These are phyloP conservation scores for Filobasidium wieringae DNA, from an alignment of 768 basidiomycete genomes.

Conservation along the genomic window DNA sequence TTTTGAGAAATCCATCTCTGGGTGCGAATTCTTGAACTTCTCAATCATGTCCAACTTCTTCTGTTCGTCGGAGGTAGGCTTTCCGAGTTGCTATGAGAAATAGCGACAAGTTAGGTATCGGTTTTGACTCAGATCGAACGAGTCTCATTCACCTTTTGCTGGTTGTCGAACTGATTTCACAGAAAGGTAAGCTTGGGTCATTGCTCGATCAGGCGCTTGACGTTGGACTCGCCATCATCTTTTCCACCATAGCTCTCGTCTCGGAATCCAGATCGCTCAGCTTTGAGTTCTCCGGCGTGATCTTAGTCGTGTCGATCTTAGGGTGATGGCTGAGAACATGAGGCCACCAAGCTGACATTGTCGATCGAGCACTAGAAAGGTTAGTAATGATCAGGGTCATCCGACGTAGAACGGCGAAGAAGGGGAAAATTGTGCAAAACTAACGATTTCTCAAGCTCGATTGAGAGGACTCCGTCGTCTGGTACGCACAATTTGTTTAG, in stretches of 20 bases:
- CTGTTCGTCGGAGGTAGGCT: constrained; percentile 85
- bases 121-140: neutral
- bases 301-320: constrained; percentile 91
- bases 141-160: constrained; percentile 35
- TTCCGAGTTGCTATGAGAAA: constrained; percentile 67
- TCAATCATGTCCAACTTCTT: constrained; percentile 72
- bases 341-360: constrained; percentile 65
- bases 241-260: constrained; percentile 97
- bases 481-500: neutral
- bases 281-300: constrained; percentile 88
- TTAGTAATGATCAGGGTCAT: constrained; percentile 54
- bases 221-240: constrained; percentile 82
- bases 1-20: constrained; percentile 10
- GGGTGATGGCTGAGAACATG: constrained; percentile 90
- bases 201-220: neutral
- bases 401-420: constrained; percentile 34
- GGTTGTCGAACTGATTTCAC: constrained; percentile 40
- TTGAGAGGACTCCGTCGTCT: constrained; percentile 32
- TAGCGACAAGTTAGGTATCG: constrained; percentile 7
- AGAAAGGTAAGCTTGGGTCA: neutral
- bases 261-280: constrained; percentile 91
- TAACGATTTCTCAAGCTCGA: constrained; percentile 37
- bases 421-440: constrained; percentile 11
- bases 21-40: constrained; percentile 5
- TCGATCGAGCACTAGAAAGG: neutral